A percentile compares a stretch with the other conserved stretches of the same genome.
Conservation (phyloP, 2,329 filamentous ascomycete genomes). For the Elsinoe necatrix region DNA sequence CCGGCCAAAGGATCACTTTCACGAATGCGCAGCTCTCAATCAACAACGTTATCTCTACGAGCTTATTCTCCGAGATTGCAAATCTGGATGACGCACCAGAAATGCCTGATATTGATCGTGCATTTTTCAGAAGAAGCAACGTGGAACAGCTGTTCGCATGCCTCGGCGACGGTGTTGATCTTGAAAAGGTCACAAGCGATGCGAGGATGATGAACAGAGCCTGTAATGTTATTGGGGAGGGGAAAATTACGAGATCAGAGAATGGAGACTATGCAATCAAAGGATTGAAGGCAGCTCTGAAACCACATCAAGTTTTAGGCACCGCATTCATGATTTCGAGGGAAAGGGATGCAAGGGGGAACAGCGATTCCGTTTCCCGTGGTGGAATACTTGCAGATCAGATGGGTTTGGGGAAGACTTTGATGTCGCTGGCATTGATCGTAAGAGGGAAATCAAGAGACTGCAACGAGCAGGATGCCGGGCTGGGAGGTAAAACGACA, state of each 20-base stretch:
- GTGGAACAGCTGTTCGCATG: constrained; percentile 21
- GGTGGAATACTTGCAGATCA: constrained; percentile 38
- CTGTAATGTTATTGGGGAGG: constrained; percentile 24
- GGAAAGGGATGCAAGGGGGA: constrained; percentile 33
- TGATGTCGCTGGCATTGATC: constrained; percentile 38
- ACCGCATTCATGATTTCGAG: constrained; percentile 47
- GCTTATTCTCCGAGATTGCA: neutral
- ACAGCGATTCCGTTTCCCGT: constrained; percentile 23
- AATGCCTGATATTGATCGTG: neutral
- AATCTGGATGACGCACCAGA: neutral
- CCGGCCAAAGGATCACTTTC: neutral
- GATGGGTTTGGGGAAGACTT: constrained; percentile 37
- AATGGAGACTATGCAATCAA: constrained; percentile 37
- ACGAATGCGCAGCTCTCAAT: constrained; percentile 23
- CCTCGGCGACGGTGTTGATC: constrained; percentile 14
- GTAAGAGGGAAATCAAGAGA: constrained; percentile 29
- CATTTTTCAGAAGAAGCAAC: neutral
- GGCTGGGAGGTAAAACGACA: constrained; percentile 28
- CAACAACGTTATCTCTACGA: neutral
- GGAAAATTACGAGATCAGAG: constrained; percentile 28
- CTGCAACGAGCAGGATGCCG: constrained; percentile 16
- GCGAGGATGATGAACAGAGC: constrained; percentile 26
- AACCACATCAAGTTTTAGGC: constrained; percentile 45
- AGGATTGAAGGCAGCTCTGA: constrained; percentile 42
- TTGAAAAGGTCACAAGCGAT: constrained; percentile 34